Base-by-base conservation (phyloP, 2,329 filamentous ascomycete genomes). In the Pseudopithomyces maydicus region DNA sequence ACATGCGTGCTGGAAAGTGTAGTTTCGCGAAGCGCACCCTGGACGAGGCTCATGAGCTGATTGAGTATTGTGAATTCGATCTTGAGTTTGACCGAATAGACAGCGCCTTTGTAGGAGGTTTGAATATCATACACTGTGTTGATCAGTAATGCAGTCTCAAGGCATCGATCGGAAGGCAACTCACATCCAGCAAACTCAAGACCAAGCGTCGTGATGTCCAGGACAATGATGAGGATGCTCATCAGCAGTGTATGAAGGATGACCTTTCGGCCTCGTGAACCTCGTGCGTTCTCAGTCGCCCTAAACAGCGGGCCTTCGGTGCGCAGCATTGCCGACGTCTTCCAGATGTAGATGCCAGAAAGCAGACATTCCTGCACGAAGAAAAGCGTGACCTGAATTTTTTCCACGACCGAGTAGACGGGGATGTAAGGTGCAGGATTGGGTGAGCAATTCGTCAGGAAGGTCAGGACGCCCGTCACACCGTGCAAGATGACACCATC, bases 31-130 rank as follows among this genome's bases (percentile, higher is more conserved):
- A 60, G 56, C 14, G 55, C 54, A 22, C 57, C 55, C 23, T 52
- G 51, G 12, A 62, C 57, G 50, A 64, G 62, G 52, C 62, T 58
- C 45, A 65, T 56, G 41, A 70, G 66, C 46, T 64, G 60, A 44
- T 83, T 77, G 19, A 87, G 72, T 54, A 86, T 79, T 17, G 80
- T 77, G 62, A 81, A 80, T 66, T 86, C 84, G 17, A 84, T 74
- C 61, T 83, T 82, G 19, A 83, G 73, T 65, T 80, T 80, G 57
- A 79, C 63, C 55, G 74, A 74, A 63, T 79, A 80, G 20, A 75
- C 71, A 12, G 78, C 73, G 6, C 63, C 67, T 54, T 78, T 79
- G 55, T 73, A 70, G 3, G 70, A 69, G 3, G 66, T 67, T 55
- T 70, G 64, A 14, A 70, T 61, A 11, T 69, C 62, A 39, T 65